Evolutionary conservation across 108 stramenopile species (phyloP), one percentile per base, ranked within the genome.

Genomic region (Pelagomonas calceolata): DNA sequence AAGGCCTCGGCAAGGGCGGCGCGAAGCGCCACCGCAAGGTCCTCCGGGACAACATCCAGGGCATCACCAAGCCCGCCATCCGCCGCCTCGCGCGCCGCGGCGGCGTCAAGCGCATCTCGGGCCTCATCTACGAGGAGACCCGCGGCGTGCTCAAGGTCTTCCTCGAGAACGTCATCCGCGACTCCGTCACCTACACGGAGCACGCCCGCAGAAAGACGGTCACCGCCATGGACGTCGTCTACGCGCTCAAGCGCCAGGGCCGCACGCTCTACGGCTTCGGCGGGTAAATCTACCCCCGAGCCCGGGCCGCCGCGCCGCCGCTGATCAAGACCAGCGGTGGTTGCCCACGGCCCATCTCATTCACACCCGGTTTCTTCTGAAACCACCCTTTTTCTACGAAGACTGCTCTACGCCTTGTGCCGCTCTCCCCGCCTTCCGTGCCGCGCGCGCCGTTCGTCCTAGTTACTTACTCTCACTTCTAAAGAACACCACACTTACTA

Each of bases 11-110:
- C 85, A 89, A 91, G 85, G 90, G 90, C 71, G 91, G 91, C 70
- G 91, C 95, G 86, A 96, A 94, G 95, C 93, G 95, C 83, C 95
- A 96, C 83, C 88, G 92, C 74, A 95, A 95, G 92, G 94, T 96
- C 65, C 89, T 95, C 68, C 83, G 84, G 37, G 84, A 83, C 66
- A 83, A 85, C 84, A 83, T 85, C 82, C 82, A 84, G 81, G 84
- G 84, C 67, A 81, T 83, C 73, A 85, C 84, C 72, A 85, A 83
- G 80, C 82, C 84, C 43, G 84, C 82, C 35, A 85, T 85, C 82
- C 80, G 84, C 66, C 84, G 84, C 34, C 78, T 85, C 30, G 85
- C 85, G 32, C 83, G 85, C 66, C 80, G 85, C 77, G 85, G 85
- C 32, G 71, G 71, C 63, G 82, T 82, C 44, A 82, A 82, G 82